Conservation (phyloP, 495 filamentous ascomycete genomes). For the Letharia lupina region DNA sequence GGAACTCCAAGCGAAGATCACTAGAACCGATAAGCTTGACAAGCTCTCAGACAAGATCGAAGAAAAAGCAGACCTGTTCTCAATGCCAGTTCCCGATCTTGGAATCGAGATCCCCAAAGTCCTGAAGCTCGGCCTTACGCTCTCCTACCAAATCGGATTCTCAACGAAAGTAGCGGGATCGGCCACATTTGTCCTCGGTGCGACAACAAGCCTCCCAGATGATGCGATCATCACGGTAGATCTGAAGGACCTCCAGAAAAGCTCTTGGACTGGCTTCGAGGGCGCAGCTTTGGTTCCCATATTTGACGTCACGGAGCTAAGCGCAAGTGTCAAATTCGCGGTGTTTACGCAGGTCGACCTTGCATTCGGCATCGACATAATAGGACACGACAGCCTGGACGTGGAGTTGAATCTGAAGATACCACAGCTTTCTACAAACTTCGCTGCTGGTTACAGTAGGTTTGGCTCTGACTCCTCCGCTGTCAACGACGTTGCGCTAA, state of each 20-base stretch:
- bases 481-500: not conserved
- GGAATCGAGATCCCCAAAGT: constrained; percentile 27
- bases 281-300: not conserved
- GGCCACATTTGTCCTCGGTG: not conserved
- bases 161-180: not conserved
- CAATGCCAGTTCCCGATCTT: constrained; percentile 25
- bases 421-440: not conserved
- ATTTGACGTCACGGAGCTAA: constrained; percentile 3
- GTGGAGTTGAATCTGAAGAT: constrained; percentile 6
- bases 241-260: not conserved
- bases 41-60: constrained; percentile 4
- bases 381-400: not conserved
- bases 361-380: constrained; percentile 8
- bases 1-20: constrained; percentile 28
- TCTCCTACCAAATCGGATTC: constrained; percentile 27
- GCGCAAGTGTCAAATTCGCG: constrained; percentile 1
- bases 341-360: not conserved
- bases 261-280: not conserved
- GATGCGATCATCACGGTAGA: constrained; percentile 2
- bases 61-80: constrained; percentile 24
- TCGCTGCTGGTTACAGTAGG: constrained; percentile 6
- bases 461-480: too few relatives aligned
- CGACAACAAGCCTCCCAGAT: constrained; percentile 3
- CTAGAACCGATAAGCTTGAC: constrained; percentile 13
- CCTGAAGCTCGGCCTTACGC: constrained; percentile 29